Base-by-base conservation (phyloP, 352 stramenopile genomes). In the Globisporangium nunn region DNA sequence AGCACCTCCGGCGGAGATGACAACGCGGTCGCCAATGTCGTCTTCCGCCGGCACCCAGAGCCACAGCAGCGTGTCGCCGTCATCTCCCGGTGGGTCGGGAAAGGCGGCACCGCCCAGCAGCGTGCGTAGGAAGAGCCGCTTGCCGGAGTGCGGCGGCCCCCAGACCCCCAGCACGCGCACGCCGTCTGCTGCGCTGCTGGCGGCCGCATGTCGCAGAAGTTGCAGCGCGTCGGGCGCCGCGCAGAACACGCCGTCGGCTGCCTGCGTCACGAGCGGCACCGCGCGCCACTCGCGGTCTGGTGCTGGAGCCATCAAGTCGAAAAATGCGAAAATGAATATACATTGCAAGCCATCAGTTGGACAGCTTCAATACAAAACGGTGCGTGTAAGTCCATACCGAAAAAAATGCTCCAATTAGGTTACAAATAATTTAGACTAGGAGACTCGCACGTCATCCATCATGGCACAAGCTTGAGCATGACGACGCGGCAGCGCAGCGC, bases 401-500 rank as follows among this genome's bases (percentile, higher is more conserved):
- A 23, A 37, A 37, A 37, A 37, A 37, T 37, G 10, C 33, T 11
- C 33, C 33, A 37, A 2, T 37, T 37, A 23, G 23, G 6, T 37
- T 37, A 8, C 33, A 10, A 37, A 37, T 23, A 23, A 23, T 23
- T 23, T 23, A 8, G 14, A 41, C 35, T 41, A 41, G 35, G 35
- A 41, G 11, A 12, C 35, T 41, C 35, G 35, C 35, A 11, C 35
- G 35, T 41, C 35, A 41, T 14, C 4, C 33, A 37, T 41, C 35
- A 41, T 11, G 35, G 35, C 35, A 41, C 2, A 4, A 43, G 11
- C 60, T 84, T 87, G 40, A 63, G 54, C 6, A 81, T 82, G 50
- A 86, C 61, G n/a, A 81, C 59, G 45, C 75, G 66, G 5, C 65
- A 75, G 31, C 74, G 75, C 54, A 88, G 53, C 17, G 75, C 76